A percentile compares a stretch with the other conserved stretches of the same genome.
Evolutionary conservation across 169 alveolate genomes (phyloP).

Genomic region (Plasmodium malariae): DNA sequence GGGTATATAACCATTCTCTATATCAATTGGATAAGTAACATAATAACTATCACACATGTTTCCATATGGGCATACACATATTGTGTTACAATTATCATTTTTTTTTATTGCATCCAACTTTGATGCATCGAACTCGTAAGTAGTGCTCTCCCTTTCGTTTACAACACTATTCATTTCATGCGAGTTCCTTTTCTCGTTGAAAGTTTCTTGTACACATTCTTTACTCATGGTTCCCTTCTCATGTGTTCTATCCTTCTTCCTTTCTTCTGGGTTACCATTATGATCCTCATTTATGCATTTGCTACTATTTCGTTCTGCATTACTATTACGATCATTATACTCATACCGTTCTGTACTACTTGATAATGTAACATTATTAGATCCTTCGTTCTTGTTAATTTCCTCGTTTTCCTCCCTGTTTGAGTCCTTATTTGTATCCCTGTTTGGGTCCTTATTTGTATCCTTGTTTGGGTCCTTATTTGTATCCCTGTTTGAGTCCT

Average conservation of each 20-base stretch:
- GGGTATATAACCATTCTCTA: conserved; percentile 81
- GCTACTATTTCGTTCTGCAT: background rate
- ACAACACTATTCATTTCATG: conserved; percentile 3
- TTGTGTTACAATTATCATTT: conserved; percentile 32
- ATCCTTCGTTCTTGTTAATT: background rate
- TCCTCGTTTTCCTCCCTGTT: background rate
- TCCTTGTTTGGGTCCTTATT: background rate
- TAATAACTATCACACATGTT: conserved; percentile 70
- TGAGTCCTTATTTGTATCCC: background rate
- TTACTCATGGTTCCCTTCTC: background rate
- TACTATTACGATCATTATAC: no score
- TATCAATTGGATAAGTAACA: conserved; percentile 71
- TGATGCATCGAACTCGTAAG: conserved; percentile 38
- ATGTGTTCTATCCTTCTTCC: background rate
- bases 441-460: background rate
- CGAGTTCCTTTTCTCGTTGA: background rate
- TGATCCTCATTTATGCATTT: no score
- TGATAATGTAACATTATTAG: background rate
- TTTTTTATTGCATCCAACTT: conserved; percentile 28
- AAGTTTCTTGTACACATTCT: background rate
- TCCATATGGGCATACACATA: conserved; percentile 76
- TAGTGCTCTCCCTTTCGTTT: conserved; percentile 14
- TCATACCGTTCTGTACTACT: no score
- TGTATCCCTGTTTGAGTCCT: background rate
- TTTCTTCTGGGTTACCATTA: background rate